Base-by-base conservation (phyloP, 2,329 filamentous ascomycete genomes). In the Cytospora chrysosperma region DNA sequence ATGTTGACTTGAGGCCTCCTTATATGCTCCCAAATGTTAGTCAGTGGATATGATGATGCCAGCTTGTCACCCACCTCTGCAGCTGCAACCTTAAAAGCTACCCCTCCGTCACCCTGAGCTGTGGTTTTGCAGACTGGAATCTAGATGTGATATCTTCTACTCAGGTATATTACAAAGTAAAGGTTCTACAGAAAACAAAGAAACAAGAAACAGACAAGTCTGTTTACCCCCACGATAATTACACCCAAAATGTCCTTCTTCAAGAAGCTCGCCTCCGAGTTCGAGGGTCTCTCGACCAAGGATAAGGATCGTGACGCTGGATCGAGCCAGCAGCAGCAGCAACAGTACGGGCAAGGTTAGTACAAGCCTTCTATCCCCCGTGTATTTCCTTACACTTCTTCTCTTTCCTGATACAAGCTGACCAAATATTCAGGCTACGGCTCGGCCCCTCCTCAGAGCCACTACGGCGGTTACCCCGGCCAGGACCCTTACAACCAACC, bases 241-340 rank as follows among this genome's bases (percentile, higher is more conserved):
- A 30, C n/a, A 51, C n/a, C n/a, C n/a, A 34, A 32, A 21, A 77
- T 76, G 75, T 75, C 75, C 10, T 75, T 76, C 62, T 73, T 77
- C 61, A 72, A 71, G 66, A 76, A 75, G 61, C 69, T 76, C 26
- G 69, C 70, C 56, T 72, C 73, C 37, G 72, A 76, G 59, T 73
- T 77, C 27, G 78, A 80, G 66, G 77, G 78, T 67, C 73, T 82
- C 52, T 54, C 67, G 53, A 67, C 70, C 49, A 75, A 74, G 55
- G 76, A 79, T 69, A 75, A 76, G 67, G 75, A 78, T 61, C 54
- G 64, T 32, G 55, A 65, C 37, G 71, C 68, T 47, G 65, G 69
- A 50, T 67, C 65, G 34, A 24, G 59, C 19, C 63, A 68, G 43
- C 56, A 40, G 37, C 37, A 40, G 19, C 37, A 17, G 37, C 40